Conservation (phyloP, 805 yeast species). For the Suhomyces kilbournensis region DNA sequence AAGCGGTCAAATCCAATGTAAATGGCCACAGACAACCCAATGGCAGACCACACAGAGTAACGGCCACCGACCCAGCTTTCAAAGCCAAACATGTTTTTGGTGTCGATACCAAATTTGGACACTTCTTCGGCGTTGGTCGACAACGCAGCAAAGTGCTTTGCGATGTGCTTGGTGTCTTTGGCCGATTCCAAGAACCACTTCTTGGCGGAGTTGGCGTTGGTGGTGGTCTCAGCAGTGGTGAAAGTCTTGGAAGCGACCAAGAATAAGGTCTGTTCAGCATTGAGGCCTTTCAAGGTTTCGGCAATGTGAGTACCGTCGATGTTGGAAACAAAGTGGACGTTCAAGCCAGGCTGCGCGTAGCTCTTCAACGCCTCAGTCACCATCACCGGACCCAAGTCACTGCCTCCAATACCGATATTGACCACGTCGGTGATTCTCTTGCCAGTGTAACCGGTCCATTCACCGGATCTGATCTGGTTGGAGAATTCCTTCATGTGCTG, state of each 20-base stretch:
- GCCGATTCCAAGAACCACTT: slow-evolving; percentile 83
- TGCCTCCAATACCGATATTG: slow-evolving; percentile 98
- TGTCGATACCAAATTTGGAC: slow-evolving; percentile 92
- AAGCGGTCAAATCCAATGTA: slow-evolving; percentile 96
- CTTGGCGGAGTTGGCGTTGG: slow-evolving; percentile 95
- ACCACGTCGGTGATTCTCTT: slow-evolving; percentile 90
- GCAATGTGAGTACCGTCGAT: slow-evolving; percentile 98
- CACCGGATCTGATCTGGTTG: slow-evolving; percentile 84
- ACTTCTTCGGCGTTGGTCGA: slow-evolving; percentile 93
- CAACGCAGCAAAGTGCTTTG: slow-evolving; percentile 96
- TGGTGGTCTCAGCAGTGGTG: slow-evolving; percentile 97
- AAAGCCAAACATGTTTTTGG: slow-evolving; percentile 97
- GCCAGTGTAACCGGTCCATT: slow-evolving; percentile 97
- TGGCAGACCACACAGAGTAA: slow-evolving; percentile 99
- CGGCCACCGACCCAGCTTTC: slow-evolving; percentile 99
- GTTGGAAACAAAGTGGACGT: slow-evolving; percentile 93
- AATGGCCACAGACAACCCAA: slow-evolving; percentile 92
- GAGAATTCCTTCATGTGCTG: slow-evolving; percentile 97
- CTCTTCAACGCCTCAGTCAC: slow-evolving; percentile 97
- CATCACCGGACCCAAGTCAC: slow-evolving; percentile 99
- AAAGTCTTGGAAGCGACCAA: slow-evolving; percentile 95
- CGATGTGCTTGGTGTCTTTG: slow-evolving; percentile 67
- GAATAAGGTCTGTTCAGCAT: slow-evolving; percentile 91
- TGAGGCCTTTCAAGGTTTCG: slow-evolving; percentile 73
- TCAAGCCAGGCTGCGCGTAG: slow-evolving; percentile 69